Evolutionary conservation across 129 eudicot species (phyloP).

Genomic region (Glebionis coronaria): DNA sequence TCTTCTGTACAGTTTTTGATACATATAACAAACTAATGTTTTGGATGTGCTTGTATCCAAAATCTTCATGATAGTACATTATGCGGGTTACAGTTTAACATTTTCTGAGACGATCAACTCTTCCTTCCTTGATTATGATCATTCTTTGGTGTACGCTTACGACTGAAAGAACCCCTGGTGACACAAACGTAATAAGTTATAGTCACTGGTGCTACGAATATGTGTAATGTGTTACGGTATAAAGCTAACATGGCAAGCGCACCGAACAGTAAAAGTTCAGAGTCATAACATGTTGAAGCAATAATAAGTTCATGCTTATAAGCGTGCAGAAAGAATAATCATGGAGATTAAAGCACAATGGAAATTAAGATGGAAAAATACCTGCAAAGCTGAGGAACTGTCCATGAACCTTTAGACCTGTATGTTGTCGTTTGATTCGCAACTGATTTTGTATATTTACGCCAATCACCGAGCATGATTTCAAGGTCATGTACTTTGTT

Average conservation of each 20-base stretch:
- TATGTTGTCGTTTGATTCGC: conserved; percentile 6
- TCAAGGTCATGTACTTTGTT: conserved; percentile 67
- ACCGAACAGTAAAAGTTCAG: neutral
- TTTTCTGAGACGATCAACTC: conserved; percentile 10
- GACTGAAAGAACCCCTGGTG: conserved; percentile 34
- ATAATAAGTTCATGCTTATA: neutral
- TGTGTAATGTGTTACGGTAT: neutral
- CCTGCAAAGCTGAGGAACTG: conserved; percentile 52
- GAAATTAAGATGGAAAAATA: neutral
- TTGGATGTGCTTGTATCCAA: conserved; percentile 12
- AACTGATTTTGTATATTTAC: conserved; percentile 29
- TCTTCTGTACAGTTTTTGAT: conserved; percentile 20
- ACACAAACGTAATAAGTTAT: neutral
- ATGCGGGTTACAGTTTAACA: neutral
- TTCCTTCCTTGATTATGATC: conserved; percentile 18
- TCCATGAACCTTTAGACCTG: conserved; percentile 29
- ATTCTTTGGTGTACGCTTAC: conserved; percentile 26
- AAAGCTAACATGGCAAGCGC: too few species aligned
- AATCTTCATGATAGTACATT: neutral
- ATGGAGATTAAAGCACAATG: neutral
- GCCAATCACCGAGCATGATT: conserved; percentile 60
- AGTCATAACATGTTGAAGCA: too few species aligned
- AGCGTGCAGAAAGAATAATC: neutral
- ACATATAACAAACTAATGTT: conserved; percentile 1
- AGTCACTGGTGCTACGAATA: conserved; percentile 2